Percentiles rank a stretch among this genome's conserved stretches.
phyloP scores from a whole-genome alignment of 2,329 filamentous ascomycete genomes.

The Diaporthe sp. region DNA sequence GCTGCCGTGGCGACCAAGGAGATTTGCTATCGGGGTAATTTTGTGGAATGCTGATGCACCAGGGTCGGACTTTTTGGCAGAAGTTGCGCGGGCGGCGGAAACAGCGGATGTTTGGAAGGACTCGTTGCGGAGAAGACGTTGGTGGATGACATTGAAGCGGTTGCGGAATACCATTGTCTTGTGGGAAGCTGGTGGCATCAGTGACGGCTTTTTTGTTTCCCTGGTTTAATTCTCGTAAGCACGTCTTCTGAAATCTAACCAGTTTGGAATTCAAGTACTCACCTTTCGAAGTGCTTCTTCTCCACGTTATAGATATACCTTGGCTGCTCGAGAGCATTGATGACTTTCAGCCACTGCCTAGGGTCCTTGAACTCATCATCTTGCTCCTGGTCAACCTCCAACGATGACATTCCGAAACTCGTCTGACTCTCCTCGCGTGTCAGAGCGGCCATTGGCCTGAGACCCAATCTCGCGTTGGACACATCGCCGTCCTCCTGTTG shows the following conservation, averaged over 20 bases:
- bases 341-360: constrained; percentile 85
- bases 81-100: constrained; percentile 68
- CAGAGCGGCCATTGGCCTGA: constrained; percentile 61
- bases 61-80: constrained; percentile 71
- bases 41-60: constrained; percentile 78
- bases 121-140: constrained; percentile 92
- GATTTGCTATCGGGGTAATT: constrained; percentile 85
- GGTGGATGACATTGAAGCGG: constrained; percentile 91
- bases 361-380: constrained; percentile 76
- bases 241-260: not conserved
- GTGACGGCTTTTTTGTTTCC: constrained; percentile 73
- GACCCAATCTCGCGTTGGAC: constrained; percentile 67
- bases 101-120: constrained; percentile 89
- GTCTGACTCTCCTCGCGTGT: constrained; percentile 72
- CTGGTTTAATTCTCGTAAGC: constrained; percentile 53
- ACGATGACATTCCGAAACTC: constrained; percentile 73
- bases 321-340: constrained; percentile 89
- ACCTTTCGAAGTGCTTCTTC: constrained; percentile 94
- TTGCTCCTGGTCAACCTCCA: constrained; percentile 66
- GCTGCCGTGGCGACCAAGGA: constrained; percentile 83
- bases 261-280: constrained; percentile 43
- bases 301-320: constrained; percentile 79
- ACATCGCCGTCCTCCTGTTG: constrained; percentile 66
- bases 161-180: constrained; percentile 91
- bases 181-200: constrained; percentile 82